Conservation (phyloP, 2,329 filamentous ascomycete species). For the Colletotrichum sp. region DNA sequence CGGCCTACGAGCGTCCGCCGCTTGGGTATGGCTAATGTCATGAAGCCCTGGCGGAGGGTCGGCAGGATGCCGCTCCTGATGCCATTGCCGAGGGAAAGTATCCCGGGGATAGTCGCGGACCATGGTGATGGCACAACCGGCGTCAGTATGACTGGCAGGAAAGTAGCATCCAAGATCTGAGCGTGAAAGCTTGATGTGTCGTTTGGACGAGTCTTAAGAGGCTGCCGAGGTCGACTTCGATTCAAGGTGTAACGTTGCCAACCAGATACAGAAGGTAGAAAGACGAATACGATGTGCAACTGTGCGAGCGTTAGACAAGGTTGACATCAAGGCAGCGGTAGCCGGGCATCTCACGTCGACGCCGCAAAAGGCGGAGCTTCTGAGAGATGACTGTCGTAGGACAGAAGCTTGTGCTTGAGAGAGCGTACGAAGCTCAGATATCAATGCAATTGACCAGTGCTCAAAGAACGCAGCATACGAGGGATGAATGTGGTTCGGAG, state of each 20-base stretch:
- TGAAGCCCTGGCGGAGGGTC: conserved; percentile 21
- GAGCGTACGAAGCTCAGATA: background rate
- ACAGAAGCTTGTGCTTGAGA: background rate
- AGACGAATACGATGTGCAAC: conserved; percentile 17
- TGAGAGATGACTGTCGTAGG: background rate
- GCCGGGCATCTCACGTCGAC: background rate
- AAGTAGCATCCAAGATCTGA: background rate
- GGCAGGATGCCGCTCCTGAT: conserved; percentile 27
- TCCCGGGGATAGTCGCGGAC: conserved; percentile 46
- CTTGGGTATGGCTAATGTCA: conserved; percentile 18
- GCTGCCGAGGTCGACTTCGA: background rate
- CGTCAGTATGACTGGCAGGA: background rate
- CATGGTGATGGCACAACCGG: conserved; percentile 32
- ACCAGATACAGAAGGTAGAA: background rate
- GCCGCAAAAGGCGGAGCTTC: background rate
- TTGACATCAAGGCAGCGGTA: background rate
- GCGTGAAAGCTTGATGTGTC: background rate
- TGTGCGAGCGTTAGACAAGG: conserved; percentile 8
- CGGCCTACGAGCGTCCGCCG: conserved; percentile 18
- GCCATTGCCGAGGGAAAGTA: conserved; percentile 40
- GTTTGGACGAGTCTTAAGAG: background rate
- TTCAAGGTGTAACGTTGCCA: background rate
- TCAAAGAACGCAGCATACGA: background rate
- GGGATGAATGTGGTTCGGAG: background rate
- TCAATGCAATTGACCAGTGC: background rate